Base-by-base conservation (phyloP, 73 alveolate genomes). In the Paramecium caudatum region DNA sequence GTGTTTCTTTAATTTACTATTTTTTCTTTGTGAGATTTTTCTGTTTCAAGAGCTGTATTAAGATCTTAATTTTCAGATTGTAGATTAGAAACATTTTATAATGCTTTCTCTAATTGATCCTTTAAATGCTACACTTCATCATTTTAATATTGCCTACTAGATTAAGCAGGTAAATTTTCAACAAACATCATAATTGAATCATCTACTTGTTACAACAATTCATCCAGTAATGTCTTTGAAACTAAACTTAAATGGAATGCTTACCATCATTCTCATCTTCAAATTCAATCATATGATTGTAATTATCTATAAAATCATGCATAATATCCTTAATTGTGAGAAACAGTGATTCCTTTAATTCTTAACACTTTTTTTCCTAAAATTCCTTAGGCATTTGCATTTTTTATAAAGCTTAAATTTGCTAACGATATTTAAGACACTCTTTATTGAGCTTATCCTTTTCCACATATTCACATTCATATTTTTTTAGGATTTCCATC, bases 321-420 rank as follows among this genome's bases (percentile, higher is more conserved):
- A 33, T 65, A 33, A 65, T 33, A 33, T 65, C 83, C 13, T 30
- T 33, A 1, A 65, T 30, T 65, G 83, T 65, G 34, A 36, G 33
- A 65, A 33, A 33, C 2, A 65, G 32, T 0, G 83, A 30, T 65
- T 65, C 83, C 34, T 65, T 33, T n/a, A 65, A 9, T 65, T 65
- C 37, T 25, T 10, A 13, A 33, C 83, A 10, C 34, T 65, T 30
- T 36, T 30, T 65, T 36, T 65, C 50, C 34, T 65, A 65, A 36
- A 65, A 65, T 34, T 65, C 83, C n/a, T 65, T 65, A 10, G 83
- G 83, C 47, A 65, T 65, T 36, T 65, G 34, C 30, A 65, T 33
- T 23, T 36, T 65, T 43, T 65, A n/a, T 65, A 25, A 36, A 3
- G 10, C 47, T 36, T 65, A 65, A 12, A 65, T 32, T 65, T 65